These are phyloP conservation scores for Pseudotsuga menziesii DNA, from an alignment of 75 land plant species.

Conservation along the genomic window DNA sequence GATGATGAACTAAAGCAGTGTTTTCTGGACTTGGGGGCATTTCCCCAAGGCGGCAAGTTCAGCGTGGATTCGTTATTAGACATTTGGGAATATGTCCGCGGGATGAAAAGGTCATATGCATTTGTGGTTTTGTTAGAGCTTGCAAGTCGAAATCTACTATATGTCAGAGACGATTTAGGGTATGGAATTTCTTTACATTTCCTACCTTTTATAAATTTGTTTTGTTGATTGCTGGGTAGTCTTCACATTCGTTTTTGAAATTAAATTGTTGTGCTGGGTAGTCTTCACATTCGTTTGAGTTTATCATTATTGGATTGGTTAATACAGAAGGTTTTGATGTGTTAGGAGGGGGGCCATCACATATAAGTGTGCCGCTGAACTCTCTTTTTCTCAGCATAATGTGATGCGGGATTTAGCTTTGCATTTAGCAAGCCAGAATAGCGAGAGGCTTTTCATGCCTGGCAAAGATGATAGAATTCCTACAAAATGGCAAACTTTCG, in stretches of 20 bases:
- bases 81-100: conserved; percentile 49
- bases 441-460: conserved; percentile 39
- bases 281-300: too few species aligned
- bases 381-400: conserved; percentile 54
- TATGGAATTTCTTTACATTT: too few species aligned
- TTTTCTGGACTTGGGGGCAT: conserved; percentile 50
- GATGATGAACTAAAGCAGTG: conserved; percentile 28
- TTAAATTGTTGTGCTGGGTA: background rate
- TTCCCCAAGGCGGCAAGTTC: conserved; percentile 54
- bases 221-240: background rate
- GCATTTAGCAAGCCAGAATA: conserved; percentile 16
- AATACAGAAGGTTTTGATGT: too few species aligned
- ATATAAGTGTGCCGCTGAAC: conserved; percentile 32
- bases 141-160: conserved; percentile 38
- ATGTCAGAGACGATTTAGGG: conserved; percentile 28
- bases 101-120: conserved; percentile 39
- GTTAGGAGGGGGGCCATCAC: background rate
- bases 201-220: too few species aligned
- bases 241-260: background rate
- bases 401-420: conserved; percentile 56
- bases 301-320: too few species aligned
- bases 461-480: conserved; percentile 37
- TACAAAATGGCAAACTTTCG: conserved; percentile 39
- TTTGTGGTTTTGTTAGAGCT: conserved; percentile 43
- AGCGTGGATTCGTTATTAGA: conserved; percentile 44